These are phyloP conservation scores for Raffaelea ambrosiae DNA, from an alignment of 2,329 filamentous ascomycete genomes.

Conservation along the genomic window DNA sequence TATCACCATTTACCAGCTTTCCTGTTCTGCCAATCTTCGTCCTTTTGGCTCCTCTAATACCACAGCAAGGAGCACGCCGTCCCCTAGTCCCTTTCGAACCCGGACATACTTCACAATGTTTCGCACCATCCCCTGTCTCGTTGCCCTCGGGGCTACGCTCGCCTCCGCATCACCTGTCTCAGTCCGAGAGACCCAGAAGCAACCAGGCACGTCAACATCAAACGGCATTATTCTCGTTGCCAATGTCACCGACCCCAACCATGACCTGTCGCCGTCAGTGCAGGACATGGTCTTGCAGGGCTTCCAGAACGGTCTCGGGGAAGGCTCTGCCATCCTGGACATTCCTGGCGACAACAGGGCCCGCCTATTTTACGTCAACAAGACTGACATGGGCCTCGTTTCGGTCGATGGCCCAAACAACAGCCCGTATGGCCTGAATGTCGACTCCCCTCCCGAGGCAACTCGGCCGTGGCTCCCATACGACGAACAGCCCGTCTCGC, in stretches of 20 bases:
- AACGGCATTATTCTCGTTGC: constrained; percentile 7
- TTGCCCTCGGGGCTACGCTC: constrained; percentile 1
- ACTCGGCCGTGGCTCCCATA: not conserved
- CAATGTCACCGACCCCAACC: constrained; percentile 31
- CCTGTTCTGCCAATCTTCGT: too few relatives aligned
- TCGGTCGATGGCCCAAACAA: constrained; percentile 14
- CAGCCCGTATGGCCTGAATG: constrained; percentile 27
- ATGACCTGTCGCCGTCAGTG: constrained; percentile 31
- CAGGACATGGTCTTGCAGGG: constrained; percentile 29
- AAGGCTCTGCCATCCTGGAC: constrained; percentile 27
- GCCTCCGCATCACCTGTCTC: not conserved
- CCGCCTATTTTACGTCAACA: constrained; percentile 41
- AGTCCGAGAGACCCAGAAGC: not conserved
- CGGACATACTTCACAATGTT: not conserved
- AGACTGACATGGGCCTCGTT: constrained; percentile 27
- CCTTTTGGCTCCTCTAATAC: too few relatives aligned
- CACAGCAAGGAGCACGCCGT: too few relatives aligned
- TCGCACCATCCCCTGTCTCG: not conserved
- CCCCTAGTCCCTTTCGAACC: too few relatives aligned
- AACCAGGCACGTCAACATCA: not conserved
- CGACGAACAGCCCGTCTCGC: not conserved
- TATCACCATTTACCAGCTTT: too few relatives aligned
- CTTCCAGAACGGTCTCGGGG: constrained; percentile 34
- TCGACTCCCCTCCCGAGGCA: constrained; percentile 15
- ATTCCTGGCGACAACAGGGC: constrained; percentile 12